Evolutionary conservation across 129 eudicot genomes (phyloP).

Genomic region (Pseudognaphalium luteoalbum): DNA sequence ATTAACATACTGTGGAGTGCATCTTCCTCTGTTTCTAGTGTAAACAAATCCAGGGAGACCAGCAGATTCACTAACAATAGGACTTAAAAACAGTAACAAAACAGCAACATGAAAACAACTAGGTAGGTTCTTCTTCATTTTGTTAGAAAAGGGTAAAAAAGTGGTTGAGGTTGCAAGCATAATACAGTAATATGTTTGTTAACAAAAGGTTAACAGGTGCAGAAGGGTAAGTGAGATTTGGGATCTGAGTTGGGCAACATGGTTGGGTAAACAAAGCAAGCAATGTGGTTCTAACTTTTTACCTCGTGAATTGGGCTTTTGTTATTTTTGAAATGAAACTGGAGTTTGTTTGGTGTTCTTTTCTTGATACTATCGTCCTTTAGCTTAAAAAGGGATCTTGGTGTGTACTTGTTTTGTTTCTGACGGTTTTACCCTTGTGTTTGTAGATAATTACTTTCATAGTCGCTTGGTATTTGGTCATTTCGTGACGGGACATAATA

Average conservation of each 20-base stretch:
- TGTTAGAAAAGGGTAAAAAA: not conserved
- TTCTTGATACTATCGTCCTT: constrained; percentile 24
- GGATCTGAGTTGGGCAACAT: constrained; percentile 38
- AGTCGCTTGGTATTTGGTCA: not conserved
- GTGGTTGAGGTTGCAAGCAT: not conserved
- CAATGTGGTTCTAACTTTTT: not conserved
- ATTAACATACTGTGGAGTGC: constrained; percentile 81
- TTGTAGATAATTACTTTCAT: not conserved
- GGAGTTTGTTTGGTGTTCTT: not conserved
- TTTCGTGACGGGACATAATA: no score
- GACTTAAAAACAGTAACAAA: constrained; percentile 28
- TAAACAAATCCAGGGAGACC: constrained; percentile 60
- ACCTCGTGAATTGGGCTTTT: constrained; percentile 34
- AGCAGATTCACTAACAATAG: constrained; percentile 32
- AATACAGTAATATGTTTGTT: constrained; percentile 23
- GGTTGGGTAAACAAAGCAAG: constrained; percentile 27
- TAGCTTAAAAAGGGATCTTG: constrained; percentile 14
- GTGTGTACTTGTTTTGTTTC: not conserved
- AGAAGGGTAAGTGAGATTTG: constrained; percentile 34
- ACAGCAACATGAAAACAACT: constrained; percentile 30
- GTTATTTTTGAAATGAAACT: constrained; percentile 11
- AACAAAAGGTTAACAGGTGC: constrained; percentile 34
- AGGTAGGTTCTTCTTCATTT: constrained; percentile 27
- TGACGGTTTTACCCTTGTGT: not conserved
- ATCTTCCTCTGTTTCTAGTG: constrained; percentile 75